Evolutionary conservation across 176 grass and related monocot genomes (phyloP).

Genomic region (Oryza australiensis): DNA sequence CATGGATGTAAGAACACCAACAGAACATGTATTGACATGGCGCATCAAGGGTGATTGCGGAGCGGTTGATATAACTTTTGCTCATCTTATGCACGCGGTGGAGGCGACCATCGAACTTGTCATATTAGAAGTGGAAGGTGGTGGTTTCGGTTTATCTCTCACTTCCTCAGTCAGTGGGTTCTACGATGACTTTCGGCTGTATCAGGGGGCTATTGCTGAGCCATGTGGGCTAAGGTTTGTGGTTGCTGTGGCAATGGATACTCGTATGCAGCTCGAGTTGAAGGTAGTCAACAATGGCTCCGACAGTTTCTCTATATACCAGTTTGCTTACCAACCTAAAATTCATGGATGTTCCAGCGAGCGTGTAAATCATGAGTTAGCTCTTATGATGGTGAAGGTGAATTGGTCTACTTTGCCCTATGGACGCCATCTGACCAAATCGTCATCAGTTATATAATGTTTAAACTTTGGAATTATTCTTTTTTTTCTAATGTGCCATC

Average conservation of each 20-base stretch:
- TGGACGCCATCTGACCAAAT: no score
- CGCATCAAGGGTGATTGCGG: background rate
- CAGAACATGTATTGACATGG: no score
- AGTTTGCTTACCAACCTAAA: no score
- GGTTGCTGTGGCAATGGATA: background rate
- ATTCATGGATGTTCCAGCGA: no score
- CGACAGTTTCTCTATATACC: no score
- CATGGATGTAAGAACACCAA: no score
- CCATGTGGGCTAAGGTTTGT: background rate
- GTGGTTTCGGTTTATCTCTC: background rate
- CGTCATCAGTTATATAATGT: no score
- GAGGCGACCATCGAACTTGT: background rate
- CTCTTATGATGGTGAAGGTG: no score
- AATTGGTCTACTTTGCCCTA: no score
- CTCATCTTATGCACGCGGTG: background rate
- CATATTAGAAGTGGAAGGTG: background rate
- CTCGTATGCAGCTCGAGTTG: background rate
- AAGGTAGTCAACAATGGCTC: background rate
- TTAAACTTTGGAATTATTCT: no score
- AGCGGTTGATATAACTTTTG: background rate
- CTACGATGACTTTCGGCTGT: background rate
- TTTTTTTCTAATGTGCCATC: no score
- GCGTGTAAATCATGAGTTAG: no score
- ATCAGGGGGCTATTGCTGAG: background rate
- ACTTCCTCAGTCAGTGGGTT: background rate